phyloP scores from a whole-genome alignment of 768 basidiomycete genomes.

The Termitomyces bulborhizus region DNA sequence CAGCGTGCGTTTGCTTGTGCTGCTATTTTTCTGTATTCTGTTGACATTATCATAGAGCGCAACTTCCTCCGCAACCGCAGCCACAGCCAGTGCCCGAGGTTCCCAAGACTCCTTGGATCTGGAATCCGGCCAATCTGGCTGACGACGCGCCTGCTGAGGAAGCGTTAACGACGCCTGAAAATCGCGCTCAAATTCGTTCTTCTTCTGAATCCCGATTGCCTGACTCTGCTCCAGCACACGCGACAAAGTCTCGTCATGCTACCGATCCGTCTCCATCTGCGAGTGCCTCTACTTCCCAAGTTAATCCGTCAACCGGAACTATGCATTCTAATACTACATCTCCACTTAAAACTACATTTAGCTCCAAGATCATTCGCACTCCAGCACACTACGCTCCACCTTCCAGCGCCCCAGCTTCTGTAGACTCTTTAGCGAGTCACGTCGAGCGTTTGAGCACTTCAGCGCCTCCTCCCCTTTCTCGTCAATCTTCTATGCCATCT shows the following conservation, averaged over 20 bases:
- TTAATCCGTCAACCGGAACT: slow-evolving; percentile 1
- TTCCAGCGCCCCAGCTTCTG: slow-evolving; percentile 11
- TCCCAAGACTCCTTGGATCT: slow-evolving; percentile 63
- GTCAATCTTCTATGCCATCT: slow-evolving; percentile 29
- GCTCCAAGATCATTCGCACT: slow-evolving; percentile 60
- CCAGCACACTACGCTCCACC: slow-evolving; percentile 44
- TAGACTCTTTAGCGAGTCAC: slow-evolving; percentile 20
- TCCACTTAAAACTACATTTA: slow-evolving; percentile 59
- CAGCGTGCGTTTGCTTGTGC: slow-evolving; percentile 38
- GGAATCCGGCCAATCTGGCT: slow-evolving; percentile 48
- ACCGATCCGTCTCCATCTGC: slow-evolving; percentile 13
- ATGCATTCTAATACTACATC: slow-evolving; percentile 9
- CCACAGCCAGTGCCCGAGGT: not conserved
- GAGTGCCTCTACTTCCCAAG: not conserved
- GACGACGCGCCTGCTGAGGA: slow-evolving; percentile 20
- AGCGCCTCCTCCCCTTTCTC: slow-evolving; percentile 15
- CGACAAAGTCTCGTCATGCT: slow-evolving; percentile 5
- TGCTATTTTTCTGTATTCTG: not conserved
- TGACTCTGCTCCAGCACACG: not conserved
- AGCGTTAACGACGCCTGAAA: slow-evolving; percentile 9
- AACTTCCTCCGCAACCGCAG: slow-evolving; percentile 16
- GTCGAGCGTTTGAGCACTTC: slow-evolving; percentile 23
- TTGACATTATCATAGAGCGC: slow-evolving; percentile 20
- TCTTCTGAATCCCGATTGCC: slow-evolving; percentile 17
- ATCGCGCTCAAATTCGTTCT: slow-evolving; percentile 15